A percentile compares a stretch with the other conserved stretches of the same genome.
Conservation (phyloP, 2,329 filamentous ascomycete genomes). For the Davidsoniella australis region DNA sequence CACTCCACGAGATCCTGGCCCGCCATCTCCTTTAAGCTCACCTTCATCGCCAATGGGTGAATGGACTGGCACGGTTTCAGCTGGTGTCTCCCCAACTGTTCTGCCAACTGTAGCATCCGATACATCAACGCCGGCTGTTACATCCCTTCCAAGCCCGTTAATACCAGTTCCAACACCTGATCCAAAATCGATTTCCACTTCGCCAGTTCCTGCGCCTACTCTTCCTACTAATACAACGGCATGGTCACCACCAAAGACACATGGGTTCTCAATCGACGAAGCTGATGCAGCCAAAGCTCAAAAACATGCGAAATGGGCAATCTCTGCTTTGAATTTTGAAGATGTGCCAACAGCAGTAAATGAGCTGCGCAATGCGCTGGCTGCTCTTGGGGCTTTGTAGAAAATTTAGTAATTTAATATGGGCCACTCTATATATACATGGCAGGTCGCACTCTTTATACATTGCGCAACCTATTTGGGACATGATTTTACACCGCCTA, state of each 20-base stretch:
- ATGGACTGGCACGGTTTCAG: neutral
- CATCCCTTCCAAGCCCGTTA: conserved; percentile 11
- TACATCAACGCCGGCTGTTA: neutral
- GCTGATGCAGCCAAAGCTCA: conserved; percentile 64
- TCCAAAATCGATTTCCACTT: conserved; percentile 11
- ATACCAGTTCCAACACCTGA: conserved; percentile 14
- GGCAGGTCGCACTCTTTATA: too few relatives aligned
- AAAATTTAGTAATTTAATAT: conserved; percentile 15
- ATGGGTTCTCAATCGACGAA: conserved; percentile 12
- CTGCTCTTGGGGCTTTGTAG: conserved; percentile 41
- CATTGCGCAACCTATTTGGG: too few relatives aligned
- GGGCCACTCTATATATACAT: too few relatives aligned
- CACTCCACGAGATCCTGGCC: conserved; percentile 4
- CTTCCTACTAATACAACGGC: neutral
- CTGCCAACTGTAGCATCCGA: neutral
- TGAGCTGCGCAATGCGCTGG: conserved; percentile 62
- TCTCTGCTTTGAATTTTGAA: conserved; percentile 91
- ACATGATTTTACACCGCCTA: too few relatives aligned
- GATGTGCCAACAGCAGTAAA: conserved; percentile 80
- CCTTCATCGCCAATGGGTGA: conserved; percentile 2
- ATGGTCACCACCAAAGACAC: neutral
- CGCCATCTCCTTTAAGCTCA: conserved; percentile 21
- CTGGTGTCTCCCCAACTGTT: neutral
- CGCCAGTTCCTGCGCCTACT: neutral
- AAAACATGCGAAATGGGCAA: conserved; percentile 94